Conservation (phyloP, 768 basidiomycete species). For the Tricholoma hemisulphureum region DNA sequence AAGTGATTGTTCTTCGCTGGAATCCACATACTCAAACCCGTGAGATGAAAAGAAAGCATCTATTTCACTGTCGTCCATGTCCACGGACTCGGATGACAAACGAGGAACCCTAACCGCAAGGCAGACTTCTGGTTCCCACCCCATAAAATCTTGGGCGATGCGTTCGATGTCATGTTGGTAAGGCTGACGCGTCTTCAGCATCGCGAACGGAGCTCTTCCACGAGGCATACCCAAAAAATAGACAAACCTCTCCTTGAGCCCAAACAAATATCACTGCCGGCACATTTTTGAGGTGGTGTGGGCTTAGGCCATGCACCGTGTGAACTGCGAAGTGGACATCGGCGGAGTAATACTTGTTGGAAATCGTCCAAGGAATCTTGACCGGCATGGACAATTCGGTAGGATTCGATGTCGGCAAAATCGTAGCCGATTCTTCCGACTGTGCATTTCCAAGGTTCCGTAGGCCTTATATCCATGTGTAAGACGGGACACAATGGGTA, state of each 20-base stretch:
- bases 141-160: constrained; percentile 46
- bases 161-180: constrained; percentile 56
- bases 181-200: constrained; percentile 38
- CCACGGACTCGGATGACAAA: background rate
- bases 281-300: constrained; percentile 41
- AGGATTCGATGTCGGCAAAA: background rate
- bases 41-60: constrained; percentile 66
- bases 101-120: constrained; percentile 60
- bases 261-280: constrained; percentile 79
- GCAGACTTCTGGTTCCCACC: constrained; percentile 66
- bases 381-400: constrained; percentile 20
- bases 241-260: constrained; percentile 60
- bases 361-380: constrained; percentile 69
- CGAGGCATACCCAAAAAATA: constrained; percentile 7
- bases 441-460: background rate
- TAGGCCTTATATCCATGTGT: background rate
- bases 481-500: background rate
- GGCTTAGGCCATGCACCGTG: constrained; percentile 42
- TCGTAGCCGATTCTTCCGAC: background rate
- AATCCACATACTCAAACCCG: constrained; percentile 80
- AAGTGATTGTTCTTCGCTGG: constrained; percentile 25
- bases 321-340: constrained; percentile 65
- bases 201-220: constrained; percentile 9
- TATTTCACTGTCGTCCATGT: constrained; percentile 51
- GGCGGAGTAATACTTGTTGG: constrained; percentile 81